Evolutionary conservation across 441 rosid genomes (phyloP), one percentile per base, ranked within the genome.

Genomic region (Adansonia madagascariensis): DNA sequence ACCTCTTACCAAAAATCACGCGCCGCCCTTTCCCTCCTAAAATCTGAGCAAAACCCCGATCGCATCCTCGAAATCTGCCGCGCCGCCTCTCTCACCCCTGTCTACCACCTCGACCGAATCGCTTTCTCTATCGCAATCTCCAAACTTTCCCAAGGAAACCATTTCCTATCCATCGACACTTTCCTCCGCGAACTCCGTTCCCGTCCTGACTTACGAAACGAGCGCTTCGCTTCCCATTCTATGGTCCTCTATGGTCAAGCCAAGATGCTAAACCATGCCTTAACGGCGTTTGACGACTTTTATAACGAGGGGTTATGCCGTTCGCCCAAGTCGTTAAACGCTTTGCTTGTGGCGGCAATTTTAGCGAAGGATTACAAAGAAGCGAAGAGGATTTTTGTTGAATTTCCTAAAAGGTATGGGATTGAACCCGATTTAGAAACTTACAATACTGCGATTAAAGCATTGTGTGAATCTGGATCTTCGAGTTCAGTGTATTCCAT

Each of bases 161-260:
- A 89, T 77, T 88, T 86, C 86, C 61, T 85, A 35, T 79, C 81
- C 57, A 81, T 93, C 22, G 71, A 88, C 8, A 43, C 78, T 15
- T 88, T 85, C 68, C 91, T 95, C 77, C 89, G 89, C 7, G 96
- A 88, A 43, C 87, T 89, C 77, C 80, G 82, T 31, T 41, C 50
- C 44, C 89, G 93, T 31, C 84, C 91, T 0, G 98, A 95, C 77
- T 82, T 88, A 72, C 78, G 73, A 43, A 74, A 85, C 41, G 97
- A 93, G 63, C 89, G 91, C 8, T 92, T 89, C 80, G 83, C 85
- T 8, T 62, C 85, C 56, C 97, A 89, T 76, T 88, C 92, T 4
- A 87, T 92, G 65, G 79, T 93, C 64, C 88, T 95, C 3, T 95
- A 86, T 74, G 98, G 91, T 15, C 92, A 90, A 71, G 98, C 98